These are phyloP conservation scores for Coemansia sp. DNA, from an alignment of 192 early-diverging fungal species.

Conservation along the genomic window DNA sequence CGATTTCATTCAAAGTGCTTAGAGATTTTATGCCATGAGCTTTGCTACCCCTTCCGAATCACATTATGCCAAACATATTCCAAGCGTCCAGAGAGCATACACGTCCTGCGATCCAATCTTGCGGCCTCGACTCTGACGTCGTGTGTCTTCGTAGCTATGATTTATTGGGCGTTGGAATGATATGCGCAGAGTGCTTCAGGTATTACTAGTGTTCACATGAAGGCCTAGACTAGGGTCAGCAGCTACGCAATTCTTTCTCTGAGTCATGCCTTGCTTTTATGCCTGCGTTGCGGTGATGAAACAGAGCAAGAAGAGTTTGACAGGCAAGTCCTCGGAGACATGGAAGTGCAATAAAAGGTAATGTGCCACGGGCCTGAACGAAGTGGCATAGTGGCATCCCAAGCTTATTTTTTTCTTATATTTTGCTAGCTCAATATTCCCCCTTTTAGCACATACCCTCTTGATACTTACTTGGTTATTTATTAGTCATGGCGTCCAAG, in stretches of 20 bases:
- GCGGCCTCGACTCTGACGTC: background rate
- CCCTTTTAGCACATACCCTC: background rate
- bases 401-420: background rate
- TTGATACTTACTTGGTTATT: background rate
- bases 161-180: background rate
- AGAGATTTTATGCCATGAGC: constrained; percentile 6
- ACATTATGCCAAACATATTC: background rate
- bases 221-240: background rate
- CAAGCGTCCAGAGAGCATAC: background rate
- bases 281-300: background rate
- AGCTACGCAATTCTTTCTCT: background rate
- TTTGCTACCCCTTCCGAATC: background rate
- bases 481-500: constrained; percentile 6
- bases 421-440: background rate
- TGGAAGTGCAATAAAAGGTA: background rate
- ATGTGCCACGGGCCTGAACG: background rate
- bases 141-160: background rate
- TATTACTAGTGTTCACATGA: background rate
- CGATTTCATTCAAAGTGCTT: background rate
- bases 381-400: background rate
- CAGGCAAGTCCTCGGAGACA: background rate
- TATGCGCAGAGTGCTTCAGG: background rate
- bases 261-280: background rate
- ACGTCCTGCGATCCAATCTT: background rate
- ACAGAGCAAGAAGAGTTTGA: background rate